Percentiles rank a stretch among this genome's conserved stretches.
phyloP scores from a whole-genome alignment of 176 grass and related monocot genomes.

The Aegilops umbellulata region DNA sequence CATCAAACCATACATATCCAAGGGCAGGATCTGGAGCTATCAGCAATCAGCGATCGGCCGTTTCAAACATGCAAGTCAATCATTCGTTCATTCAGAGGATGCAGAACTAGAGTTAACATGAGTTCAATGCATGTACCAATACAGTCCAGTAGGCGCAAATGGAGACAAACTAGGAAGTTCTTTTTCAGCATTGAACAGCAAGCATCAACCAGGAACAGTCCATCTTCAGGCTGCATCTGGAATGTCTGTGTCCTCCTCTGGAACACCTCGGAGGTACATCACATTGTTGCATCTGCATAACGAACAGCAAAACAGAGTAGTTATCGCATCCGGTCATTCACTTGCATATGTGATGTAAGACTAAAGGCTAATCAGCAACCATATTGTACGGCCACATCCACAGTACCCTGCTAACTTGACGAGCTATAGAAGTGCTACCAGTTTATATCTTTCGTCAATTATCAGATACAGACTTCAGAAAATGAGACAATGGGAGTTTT shows the following conservation, averaged over 20 bases:
- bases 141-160: background rate
- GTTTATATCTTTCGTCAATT: background rate
- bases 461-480: background rate
- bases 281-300: slow-evolving; percentile 64
- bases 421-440: background rate
- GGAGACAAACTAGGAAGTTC: background rate
- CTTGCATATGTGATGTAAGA: background rate
- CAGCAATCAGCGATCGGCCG: background rate
- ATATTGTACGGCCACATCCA: background rate
- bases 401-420: background rate
- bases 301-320: background rate
- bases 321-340: background rate
- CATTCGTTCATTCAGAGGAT: background rate
- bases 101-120: background rate
- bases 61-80: background rate
- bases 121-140: background rate
- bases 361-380: background rate
- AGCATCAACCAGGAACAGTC: background rate
- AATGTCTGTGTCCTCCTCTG: slow-evolving; percentile 60
- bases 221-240: slow-evolving; percentile 51
- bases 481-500: background rate
- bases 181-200: background rate
- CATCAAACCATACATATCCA: background rate
- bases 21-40: background rate
- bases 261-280: slow-evolving; percentile 55